Conservation (phyloP, 1,284 basidiomycete genomes). For the Cryptococcus floricola region DNA sequence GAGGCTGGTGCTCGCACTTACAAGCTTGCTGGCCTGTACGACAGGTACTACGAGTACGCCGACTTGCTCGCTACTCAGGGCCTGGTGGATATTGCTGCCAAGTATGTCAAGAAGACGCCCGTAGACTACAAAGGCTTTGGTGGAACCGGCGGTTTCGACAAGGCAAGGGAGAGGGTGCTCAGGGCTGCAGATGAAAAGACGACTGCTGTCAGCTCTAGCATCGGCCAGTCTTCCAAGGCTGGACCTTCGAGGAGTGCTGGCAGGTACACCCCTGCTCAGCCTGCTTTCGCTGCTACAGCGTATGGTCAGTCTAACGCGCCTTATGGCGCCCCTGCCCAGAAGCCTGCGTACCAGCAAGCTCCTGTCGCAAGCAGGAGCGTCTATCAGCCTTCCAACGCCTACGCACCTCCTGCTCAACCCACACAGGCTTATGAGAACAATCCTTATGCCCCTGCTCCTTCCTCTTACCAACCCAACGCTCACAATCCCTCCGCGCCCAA, state of each 20-base stretch:
- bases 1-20: constrained; percentile 63
- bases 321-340: constrained; percentile 1
- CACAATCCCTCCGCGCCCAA: constrained; percentile 11
- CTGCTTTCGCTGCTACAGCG: neutral
- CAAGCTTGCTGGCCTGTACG: constrained; percentile 82
- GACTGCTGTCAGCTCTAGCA: neutral
- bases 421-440: constrained; percentile 8
- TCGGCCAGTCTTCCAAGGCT: constrained; percentile 4
- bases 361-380: constrained; percentile 16
- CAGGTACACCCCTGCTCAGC: constrained; percentile 8
- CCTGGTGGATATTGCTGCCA: constrained; percentile 73
- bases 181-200: constrained; percentile 28
- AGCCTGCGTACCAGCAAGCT: constrained; percentile 25
- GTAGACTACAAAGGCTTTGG: constrained; percentile 66
- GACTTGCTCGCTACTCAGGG: constrained; percentile 88
- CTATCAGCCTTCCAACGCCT: constrained; percentile 13
- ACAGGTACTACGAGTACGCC: constrained; percentile 93
- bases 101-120: constrained; percentile 78
- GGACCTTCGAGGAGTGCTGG: constrained; percentile 7
- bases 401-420: constrained; percentile 13
- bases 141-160: constrained; percentile 55
- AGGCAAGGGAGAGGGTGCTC: constrained; percentile 56
- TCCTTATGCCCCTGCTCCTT: constrained; percentile 18
- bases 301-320: neutral
- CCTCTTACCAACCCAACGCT: constrained; percentile 8